A percentile compares a stretch with the other conserved stretches of the same genome.
Evolutionary conservation across 768 basidiomycete genomes (phyloP).

Genomic region (Termitomyces sp.): DNA sequence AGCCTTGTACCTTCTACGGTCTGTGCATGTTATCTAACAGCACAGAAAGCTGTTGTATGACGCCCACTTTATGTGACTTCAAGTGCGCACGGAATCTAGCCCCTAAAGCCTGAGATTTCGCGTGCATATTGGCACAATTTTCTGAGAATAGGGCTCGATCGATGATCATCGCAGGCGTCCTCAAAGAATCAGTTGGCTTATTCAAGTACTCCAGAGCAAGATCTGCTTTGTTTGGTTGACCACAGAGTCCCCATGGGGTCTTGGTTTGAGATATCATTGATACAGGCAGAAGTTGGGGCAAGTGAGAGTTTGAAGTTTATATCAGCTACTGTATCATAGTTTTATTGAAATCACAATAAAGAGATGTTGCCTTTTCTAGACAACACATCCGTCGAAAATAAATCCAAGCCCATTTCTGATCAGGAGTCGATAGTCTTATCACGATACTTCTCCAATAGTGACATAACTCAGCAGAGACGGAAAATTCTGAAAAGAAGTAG

Average conservation of each 20-base stretch:
- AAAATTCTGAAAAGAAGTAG: background rate
- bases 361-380: too few relatives aligned
- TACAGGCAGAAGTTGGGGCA: background rate
- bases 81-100: slow-evolving; percentile 77
- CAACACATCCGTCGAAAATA: too few relatives aligned
- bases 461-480: background rate
- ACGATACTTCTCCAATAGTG: background rate
- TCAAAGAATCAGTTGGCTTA: slow-evolving; percentile 45
- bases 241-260: slow-evolving; percentile 35
- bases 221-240: slow-evolving; percentile 39
- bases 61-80: slow-evolving; percentile 71
- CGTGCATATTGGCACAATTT: slow-evolving; percentile 73
- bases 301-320: too few relatives aligned
- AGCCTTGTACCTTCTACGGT: slow-evolving; percentile 70
- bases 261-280: slow-evolving; percentile 31
- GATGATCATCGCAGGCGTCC: slow-evolving; percentile 76
- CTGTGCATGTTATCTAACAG: slow-evolving; percentile 26
- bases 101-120: slow-evolving; percentile 57
- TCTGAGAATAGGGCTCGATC: slow-evolving; percentile 65
- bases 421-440: background rate
- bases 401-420: too few relatives aligned
- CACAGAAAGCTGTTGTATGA: background rate
- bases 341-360: too few relatives aligned
- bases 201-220: slow-evolving; percentile 54
- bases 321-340: too few relatives aligned